Conservation (phyloP, 2,329 filamentous ascomycete species). For the Endoconidiophora laricicola region DNA sequence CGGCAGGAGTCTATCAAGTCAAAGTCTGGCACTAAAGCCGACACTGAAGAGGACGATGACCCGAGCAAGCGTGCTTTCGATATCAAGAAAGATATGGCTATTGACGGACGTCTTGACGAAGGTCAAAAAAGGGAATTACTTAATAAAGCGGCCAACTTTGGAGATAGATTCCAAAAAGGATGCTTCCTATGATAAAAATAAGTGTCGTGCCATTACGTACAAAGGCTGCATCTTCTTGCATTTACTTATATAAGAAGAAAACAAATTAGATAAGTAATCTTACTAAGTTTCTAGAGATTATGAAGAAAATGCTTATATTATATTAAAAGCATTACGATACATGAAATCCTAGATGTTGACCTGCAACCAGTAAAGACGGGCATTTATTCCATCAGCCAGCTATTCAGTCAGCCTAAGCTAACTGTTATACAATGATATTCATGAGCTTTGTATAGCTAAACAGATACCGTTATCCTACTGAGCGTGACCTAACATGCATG, state of each 20-base stretch:
- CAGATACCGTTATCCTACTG: no score
- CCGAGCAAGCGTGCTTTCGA: slow-evolving; percentile 82
- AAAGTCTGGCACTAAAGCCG: slow-evolving; percentile 5
- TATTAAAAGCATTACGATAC: no score
- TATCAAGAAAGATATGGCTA: slow-evolving; percentile 81
- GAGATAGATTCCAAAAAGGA: slow-evolving; percentile 67
- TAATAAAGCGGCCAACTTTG: slow-evolving; percentile 64
- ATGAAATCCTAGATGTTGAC: no score
- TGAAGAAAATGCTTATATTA: no score
- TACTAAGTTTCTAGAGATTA: no score
- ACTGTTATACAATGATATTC: background rate
- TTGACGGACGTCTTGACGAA: slow-evolving; percentile 53
- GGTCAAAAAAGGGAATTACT: slow-evolving; percentile 65
- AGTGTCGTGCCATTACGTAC: no score
- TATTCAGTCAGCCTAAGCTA: background rate
- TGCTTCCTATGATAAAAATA: slow-evolving; percentile 31
- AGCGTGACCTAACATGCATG: no score
- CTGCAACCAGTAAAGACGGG: no score
- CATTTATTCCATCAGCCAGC: no score
- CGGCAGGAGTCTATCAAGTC: slow-evolving; percentile 25
- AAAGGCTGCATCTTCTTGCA: no score
- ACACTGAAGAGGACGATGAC: slow-evolving; percentile 57
- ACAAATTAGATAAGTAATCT: no score
- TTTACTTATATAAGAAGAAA: no score
- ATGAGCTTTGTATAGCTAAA: background rate